A percentile compares a stretch with the other conserved stretches of the same genome.
Evolutionary conservation across 768 basidiomycete genomes (phyloP).

Genomic region (Royoungia palumana): DNA sequence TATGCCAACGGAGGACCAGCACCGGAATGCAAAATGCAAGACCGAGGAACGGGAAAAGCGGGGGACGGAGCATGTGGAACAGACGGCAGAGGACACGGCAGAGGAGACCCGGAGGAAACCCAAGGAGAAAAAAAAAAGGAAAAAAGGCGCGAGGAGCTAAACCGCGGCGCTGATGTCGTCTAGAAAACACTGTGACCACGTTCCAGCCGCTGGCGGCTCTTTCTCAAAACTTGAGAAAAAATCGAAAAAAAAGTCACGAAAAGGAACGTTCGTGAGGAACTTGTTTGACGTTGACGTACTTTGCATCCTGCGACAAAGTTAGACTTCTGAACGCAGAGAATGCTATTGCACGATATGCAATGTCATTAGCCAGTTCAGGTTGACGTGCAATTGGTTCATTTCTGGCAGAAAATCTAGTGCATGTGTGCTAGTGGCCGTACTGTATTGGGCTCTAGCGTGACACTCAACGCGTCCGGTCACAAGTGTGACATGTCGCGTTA

Average conservation of each 20-base stretch:
- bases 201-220: background rate
- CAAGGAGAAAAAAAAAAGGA: constrained; percentile 29
- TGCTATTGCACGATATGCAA: no score
- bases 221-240: background rate
- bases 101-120: constrained; percentile 17
- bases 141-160: constrained; percentile 20
- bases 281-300: background rate
- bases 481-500: constrained; percentile 16
- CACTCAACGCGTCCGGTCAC: constrained; percentile 20
- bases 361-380: no score
- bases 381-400: no score
- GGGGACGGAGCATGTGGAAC: constrained; percentile 8
- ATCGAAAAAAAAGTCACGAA: constrained; percentile 6
- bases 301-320: background rate
- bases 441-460: no score
- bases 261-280: background rate
- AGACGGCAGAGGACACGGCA: constrained; percentile 4
- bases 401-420: no score
- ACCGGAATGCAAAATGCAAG: constrained; percentile 30
- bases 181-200: background rate
- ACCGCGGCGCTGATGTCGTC: background rate
- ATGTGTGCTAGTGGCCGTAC: no score
- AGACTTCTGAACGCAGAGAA: no score
- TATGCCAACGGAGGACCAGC: constrained; percentile 29
- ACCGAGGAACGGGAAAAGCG: constrained; percentile 23